Conservation (phyloP, 371 early-diverging fungal species). For the Polyrhizophydium stewartii region DNA sequence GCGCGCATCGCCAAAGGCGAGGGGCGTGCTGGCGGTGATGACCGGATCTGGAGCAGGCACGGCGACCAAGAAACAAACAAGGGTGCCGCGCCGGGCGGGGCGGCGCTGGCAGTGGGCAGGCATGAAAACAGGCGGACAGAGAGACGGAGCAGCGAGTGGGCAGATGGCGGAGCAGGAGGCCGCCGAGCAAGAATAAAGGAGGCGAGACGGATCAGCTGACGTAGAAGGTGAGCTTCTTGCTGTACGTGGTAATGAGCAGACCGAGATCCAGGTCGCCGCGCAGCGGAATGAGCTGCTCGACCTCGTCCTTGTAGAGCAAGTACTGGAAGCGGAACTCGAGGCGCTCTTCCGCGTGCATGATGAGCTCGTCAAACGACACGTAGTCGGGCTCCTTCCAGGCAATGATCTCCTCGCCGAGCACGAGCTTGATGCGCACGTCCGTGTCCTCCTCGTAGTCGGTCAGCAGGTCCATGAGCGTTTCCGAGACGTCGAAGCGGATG, state of each 20-base stretch:
- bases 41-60: too few relatives aligned
- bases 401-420: constrained; percentile 21
- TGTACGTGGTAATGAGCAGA: constrained; percentile 18
- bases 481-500: constrained; percentile 14
- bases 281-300: constrained; percentile 20
- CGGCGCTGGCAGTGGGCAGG: too few relatives aligned
- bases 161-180: too few relatives aligned
- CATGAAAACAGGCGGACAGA: too few relatives aligned
- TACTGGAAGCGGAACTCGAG: constrained; percentile 13
- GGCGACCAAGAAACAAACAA: too few relatives aligned
- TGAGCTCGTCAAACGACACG: constrained; percentile 16
- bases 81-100: too few relatives aligned
- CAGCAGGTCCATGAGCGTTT: constrained; percentile 33
- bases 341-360: constrained; percentile 21
- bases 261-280: constrained; percentile 31
- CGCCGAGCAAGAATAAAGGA: too few relatives aligned
- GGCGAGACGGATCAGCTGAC: too few relatives aligned
- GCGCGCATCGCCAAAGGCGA: too few relatives aligned
- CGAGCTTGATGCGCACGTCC: constrained; percentile 18
- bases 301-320: constrained; percentile 34
- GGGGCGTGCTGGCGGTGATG: too few relatives aligned
- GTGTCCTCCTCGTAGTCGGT: constrained; percentile 18
- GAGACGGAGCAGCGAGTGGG: too few relatives aligned
- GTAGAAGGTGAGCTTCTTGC: constrained; percentile 23
- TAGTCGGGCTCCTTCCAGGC: constrained; percentile 19